These are phyloP conservation scores for Saccharum officinarum DNA, from an alignment of 176 grass and related monocot genomes.

Conservation along the genomic window DNA sequence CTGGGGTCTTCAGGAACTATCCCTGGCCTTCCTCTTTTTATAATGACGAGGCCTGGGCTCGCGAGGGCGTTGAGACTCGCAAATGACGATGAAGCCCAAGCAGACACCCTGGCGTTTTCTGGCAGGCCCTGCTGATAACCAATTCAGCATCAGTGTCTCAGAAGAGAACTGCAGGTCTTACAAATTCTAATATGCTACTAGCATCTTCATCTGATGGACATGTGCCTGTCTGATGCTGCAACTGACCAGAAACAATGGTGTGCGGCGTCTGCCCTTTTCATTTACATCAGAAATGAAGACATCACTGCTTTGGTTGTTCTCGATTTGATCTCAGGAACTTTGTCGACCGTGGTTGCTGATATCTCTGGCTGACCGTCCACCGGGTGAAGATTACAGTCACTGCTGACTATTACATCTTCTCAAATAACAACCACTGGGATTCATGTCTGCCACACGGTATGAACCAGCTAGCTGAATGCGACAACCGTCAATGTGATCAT, in stretches of 20 bases:
- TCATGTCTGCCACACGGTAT: background rate
- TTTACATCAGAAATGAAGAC: no score
- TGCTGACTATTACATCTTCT: background rate
- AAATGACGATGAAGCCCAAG: no score
- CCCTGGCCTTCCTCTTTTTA: slow-evolving; percentile 6
- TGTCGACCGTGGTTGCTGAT: background rate
- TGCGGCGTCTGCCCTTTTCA: no score
- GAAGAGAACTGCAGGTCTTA: background rate
- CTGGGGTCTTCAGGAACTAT: background rate
- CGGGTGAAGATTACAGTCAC: background rate
- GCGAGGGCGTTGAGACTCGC: background rate
- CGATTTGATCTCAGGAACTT: background rate
- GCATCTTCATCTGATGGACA: background rate
- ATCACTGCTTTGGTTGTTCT: background rate
- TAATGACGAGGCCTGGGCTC: background rate
- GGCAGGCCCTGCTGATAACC: background rate
- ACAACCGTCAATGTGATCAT: background rate
- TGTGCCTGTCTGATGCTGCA: background rate
- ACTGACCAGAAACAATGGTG: background rate
- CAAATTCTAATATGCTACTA: background rate
- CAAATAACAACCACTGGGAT: background rate
- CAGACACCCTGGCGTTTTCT: background rate
- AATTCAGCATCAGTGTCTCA: background rate
- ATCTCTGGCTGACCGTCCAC: background rate
- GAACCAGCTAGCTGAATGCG: background rate